Evolutionary conservation across 768 basidiomycete genomes (phyloP).

Genomic region (Collybia nuda): DNA sequence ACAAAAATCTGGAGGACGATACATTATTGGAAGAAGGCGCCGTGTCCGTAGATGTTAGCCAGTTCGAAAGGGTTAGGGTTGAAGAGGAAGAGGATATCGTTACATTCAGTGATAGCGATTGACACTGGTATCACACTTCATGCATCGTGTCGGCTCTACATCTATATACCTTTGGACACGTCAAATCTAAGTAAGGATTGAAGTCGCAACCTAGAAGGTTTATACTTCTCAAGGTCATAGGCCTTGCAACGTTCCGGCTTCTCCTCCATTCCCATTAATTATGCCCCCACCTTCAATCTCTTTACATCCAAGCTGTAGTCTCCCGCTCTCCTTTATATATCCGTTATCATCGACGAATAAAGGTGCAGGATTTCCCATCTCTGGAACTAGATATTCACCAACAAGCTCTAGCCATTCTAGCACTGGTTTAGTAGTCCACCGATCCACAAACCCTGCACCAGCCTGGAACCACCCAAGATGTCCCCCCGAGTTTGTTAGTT

Average conservation of each 20-base stretch:
- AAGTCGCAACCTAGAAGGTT: no score
- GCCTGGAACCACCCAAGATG: constrained; percentile 85
- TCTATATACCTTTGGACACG: neutral
- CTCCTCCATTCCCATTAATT: constrained; percentile 51
- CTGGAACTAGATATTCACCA: constrained; percentile 48
- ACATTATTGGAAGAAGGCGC: constrained; percentile 81
- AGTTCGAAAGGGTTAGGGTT: constrained; percentile 73
- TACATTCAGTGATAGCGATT: constrained; percentile 89
- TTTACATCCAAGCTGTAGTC: constrained; percentile 56
- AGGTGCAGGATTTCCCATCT: constrained; percentile 24
- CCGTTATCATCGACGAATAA: constrained; percentile 54
- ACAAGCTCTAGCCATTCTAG: constrained; percentile 68
- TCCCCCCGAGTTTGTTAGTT: constrained; percentile 63
- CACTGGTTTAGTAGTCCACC: constrained; percentile 74
- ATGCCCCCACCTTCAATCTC: constrained; percentile 52
- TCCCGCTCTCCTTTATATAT: constrained; percentile 58
- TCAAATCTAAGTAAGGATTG: constrained; percentile 12
- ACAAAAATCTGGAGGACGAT: constrained; percentile 79
- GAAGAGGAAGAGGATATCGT: constrained; percentile 67
- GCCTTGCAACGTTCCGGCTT: constrained; percentile 60
- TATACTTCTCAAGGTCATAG: constrained; percentile 28
- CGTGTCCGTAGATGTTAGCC: constrained; percentile 84
- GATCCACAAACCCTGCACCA: constrained; percentile 35
- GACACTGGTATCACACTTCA: constrained; percentile 14
- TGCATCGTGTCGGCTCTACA: neutral